phyloP scores from a whole-genome alignment of 352 stramenopile species.

The Saprolegnia diclina region DNA sequence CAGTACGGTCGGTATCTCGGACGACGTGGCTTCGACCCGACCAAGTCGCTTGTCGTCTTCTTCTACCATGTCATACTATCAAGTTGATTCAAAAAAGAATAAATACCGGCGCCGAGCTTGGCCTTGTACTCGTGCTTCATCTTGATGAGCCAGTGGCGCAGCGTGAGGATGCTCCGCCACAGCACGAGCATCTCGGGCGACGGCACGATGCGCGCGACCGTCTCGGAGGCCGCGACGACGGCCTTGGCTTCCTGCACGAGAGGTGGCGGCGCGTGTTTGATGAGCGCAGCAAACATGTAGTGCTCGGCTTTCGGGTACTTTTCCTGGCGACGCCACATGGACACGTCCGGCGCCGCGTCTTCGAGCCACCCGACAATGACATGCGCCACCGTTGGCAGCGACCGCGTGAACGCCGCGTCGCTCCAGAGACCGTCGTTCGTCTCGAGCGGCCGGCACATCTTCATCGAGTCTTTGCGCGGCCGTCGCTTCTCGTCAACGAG shows the following conservation, averaged over 20 bases:
- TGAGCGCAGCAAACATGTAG: slow-evolving; percentile 62
- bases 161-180: slow-evolving; percentile 73
- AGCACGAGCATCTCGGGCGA: slow-evolving; percentile 66
- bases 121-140: slow-evolving; percentile 71
- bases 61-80: neutral
- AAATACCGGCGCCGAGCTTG: slow-evolving; percentile 37
- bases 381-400: slow-evolving; percentile 29
- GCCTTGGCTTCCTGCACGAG: slow-evolving; percentile 72
- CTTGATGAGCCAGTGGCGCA: slow-evolving; percentile 84
- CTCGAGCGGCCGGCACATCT: neutral
- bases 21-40: neutral
- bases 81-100: too few relatives aligned
- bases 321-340: slow-evolving; percentile 68
- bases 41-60: neutral
- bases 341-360: slow-evolving; percentile 62
- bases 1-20: neutral
- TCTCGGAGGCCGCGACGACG: slow-evolving; percentile 41
- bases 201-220: slow-evolving; percentile 44
- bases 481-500: neutral
- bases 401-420: neutral
- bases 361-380: slow-evolving; percentile 73
- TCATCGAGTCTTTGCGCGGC: neutral
- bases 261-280: slow-evolving; percentile 72
- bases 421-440: neutral
- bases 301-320: slow-evolving; percentile 66